These are phyloP conservation scores for Russula earlei DNA, from an alignment of 768 basidiomycete species.

Conservation along the genomic window DNA sequence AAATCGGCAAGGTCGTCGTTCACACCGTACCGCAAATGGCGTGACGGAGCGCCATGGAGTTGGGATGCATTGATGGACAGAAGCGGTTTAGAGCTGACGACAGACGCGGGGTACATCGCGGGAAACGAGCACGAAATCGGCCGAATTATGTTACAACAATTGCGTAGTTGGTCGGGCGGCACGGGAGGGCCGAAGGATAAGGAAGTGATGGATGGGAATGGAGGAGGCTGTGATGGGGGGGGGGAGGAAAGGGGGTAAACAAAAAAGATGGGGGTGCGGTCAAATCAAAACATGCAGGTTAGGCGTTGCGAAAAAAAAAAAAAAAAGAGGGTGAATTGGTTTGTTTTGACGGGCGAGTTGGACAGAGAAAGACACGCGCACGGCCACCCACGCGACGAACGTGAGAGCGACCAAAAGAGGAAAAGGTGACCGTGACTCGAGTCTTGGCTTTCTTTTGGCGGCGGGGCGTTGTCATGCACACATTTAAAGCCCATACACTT, in stretches of 20 bases:
- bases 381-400: too few species aligned
- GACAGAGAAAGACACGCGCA: too few species aligned
- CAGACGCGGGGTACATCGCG: not conserved
- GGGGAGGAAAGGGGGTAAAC: not conserved
- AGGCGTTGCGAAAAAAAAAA: constrained; percentile 3
- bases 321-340: not conserved
- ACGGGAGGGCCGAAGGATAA: not conserved
- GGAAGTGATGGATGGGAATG: constrained; percentile 6
- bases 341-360: too few species aligned
- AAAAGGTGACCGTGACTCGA: not conserved
- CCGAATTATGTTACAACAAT: not conserved
- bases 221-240: constrained; percentile 9
- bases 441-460: not conserved
- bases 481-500: constrained; percentile 3
- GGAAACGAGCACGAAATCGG: not conserved
- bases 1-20: not conserved
- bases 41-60: not conserved
- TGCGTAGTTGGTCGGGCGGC: not conserved
- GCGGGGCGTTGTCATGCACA: constrained; percentile 10
- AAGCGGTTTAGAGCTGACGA: not conserved
- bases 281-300: constrained; percentile 4
- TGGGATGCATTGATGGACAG: not conserved
- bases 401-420: not conserved
- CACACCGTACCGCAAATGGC: not conserved
- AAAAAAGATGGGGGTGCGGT: not conserved